Base-by-base conservation (phyloP, 2,329 filamentous ascomycete species). In the Penicillium corylophilum region DNA sequence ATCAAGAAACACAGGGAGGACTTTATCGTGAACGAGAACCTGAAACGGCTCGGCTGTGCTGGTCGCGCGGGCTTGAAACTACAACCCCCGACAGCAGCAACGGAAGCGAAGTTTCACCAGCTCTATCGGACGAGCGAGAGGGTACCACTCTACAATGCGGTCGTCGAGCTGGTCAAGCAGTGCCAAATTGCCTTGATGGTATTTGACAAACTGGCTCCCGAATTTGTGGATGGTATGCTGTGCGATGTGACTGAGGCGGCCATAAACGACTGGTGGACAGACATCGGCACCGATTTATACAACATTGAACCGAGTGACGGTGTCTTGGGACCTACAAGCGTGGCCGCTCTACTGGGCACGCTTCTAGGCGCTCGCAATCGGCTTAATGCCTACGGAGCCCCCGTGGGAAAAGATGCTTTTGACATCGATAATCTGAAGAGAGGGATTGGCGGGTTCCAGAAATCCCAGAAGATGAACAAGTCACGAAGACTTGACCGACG, bases 191-290 rank as follows among this genome's bases (percentile, higher is more conserved):
- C 94, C 0, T 75, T 99, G 53, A 87, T 89, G 65, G 78, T 96
- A 54, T 99, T 96, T 71, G 89, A 87, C 48, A 90, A 92, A 68
- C 77, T 97, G 5, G 86, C 89, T n/a, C 82, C 87, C 26, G 89
- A 92, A 59, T 97, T 95, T 68, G 89, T 90, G 7, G 94, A 99
- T 65, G 94, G 94, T 0, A 75, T 96, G 22, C 81, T 99, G 3
- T 99, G 94, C 69, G 94, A 99, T 73, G 80, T 94, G 39, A 97
- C 94, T 0, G 94, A 99, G 70, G 86, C 82, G 55, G 90, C 92
- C 1, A 85, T 97, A 62, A 87, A 86, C 55, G 89, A 96, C 69
- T 99, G 94, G 94, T 97, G 94, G 94, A 86, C 89, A 1, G 90
- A 96, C 64, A 87, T 96, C 53, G 94, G 94, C 1, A 87, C 86